These are phyloP conservation scores for Solanum pimpinellifolium DNA, from an alignment of 257 asterid species.

Conservation along the genomic window DNA sequence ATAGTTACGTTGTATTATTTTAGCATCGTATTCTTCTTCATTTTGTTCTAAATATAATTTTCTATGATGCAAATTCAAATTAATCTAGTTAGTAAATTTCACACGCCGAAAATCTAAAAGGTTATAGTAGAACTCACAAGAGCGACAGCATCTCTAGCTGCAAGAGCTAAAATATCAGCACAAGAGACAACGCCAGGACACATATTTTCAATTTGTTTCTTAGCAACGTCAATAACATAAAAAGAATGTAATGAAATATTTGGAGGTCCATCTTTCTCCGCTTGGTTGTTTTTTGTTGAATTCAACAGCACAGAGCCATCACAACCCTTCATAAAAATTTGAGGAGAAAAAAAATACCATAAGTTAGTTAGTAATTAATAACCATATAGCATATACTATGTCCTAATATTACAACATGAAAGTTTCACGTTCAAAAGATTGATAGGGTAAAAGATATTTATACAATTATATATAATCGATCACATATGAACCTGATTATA, in stretches of 20 bases:
- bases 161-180: conserved; percentile 76
- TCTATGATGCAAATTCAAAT: neutral
- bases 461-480: neutral
- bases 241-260: conserved; percentile 78
- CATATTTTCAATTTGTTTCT: conserved; percentile 43
- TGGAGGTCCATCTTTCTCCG: conserved; percentile 82
- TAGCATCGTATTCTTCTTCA: neutral
- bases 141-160: conserved; percentile 70
- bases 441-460: neutral
- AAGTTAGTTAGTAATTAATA: neutral
- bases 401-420: neutral
- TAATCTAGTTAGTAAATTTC: neutral
- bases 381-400: neutral
- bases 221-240: conserved; percentile 61
- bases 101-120: neutral
- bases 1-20: neutral
- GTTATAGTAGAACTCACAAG: conserved; percentile 33
- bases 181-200: conserved; percentile 89
- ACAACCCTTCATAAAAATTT: conserved; percentile 44
- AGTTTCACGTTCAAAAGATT: neutral
- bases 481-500: neutral
- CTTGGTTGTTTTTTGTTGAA: conserved; percentile 29
- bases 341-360: neutral
- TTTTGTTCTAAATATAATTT: neutral
- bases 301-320: conserved; percentile 76